phyloP scores from a whole-genome alignment of 148 eudicot genomes.

The Vaccinium vitisidaea region DNA sequence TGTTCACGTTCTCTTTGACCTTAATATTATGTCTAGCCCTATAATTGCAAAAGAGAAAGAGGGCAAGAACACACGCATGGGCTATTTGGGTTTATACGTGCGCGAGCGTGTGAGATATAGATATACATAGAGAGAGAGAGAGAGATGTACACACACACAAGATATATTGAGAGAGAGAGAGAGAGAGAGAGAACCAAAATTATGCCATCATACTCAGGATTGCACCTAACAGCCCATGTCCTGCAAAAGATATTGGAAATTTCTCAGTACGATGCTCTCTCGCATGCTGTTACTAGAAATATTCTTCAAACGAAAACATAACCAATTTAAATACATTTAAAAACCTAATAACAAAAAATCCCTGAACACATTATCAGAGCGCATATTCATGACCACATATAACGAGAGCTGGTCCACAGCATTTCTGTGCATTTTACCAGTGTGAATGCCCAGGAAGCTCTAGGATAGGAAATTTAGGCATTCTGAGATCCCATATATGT shows the following conservation, averaged over 20 bases:
- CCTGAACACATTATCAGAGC: not conserved
- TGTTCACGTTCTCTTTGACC: not conserved
- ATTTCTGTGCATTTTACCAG: slow-evolving; percentile 50
- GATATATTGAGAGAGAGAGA: no score
- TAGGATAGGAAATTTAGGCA: slow-evolving; percentile 61
- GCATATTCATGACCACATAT: not conserved
- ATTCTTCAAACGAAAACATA: not conserved
- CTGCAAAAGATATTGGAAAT: slow-evolving; percentile 42
- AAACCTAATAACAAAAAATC: not conserved
- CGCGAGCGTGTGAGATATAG: not conserved
- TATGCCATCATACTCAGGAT: slow-evolving; percentile 83
- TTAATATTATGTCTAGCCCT: not conserved
- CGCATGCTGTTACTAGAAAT: not conserved
- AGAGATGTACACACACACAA: no score
- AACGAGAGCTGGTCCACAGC: slow-evolving; percentile 3
- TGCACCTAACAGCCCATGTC: slow-evolving; percentile 93
- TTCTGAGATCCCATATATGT: slow-evolving; percentile 96
- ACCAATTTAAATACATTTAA: not conserved
- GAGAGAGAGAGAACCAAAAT: slow-evolving; percentile 75
- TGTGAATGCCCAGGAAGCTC: slow-evolving; percentile 99
- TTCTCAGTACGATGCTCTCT: not conserved
- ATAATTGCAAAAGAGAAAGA: not conserved
- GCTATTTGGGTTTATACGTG: not conserved
- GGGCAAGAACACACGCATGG: not conserved
- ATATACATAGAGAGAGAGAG: slow-evolving; percentile 4